Percentiles rank a stretch among this genome's conserved stretches.
Conservation (phyloP, 768 basidiomycete species). For the Tricholomella constricta region DNA sequence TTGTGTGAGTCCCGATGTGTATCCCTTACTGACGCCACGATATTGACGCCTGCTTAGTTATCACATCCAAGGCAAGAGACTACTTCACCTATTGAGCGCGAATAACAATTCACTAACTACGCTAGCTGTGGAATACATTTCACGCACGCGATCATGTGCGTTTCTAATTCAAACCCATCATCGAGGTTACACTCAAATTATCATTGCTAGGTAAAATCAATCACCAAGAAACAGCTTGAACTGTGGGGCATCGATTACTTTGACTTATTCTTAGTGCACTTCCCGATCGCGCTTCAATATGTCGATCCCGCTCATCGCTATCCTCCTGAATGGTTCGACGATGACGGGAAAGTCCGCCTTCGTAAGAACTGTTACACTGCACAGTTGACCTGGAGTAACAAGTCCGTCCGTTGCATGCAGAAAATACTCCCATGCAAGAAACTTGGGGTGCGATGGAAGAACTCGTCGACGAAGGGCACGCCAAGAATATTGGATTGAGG, state of each 20-base stretch:
- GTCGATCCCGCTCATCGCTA: conserved; percentile 76
- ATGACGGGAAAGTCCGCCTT: conserved; percentile 68
- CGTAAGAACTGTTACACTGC: conserved; percentile 38
- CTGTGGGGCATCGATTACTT: conserved; percentile 88
- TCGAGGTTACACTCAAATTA: not conserved
- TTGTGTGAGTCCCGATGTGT: conserved; percentile 65
- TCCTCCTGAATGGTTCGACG: conserved; percentile 82
- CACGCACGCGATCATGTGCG: conserved; percentile 77
- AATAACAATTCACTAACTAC: not conserved
- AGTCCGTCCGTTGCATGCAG: conserved; percentile 29
- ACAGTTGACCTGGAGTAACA: not conserved
- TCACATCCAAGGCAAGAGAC: conserved; percentile 72
- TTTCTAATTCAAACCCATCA: conserved; percentile 20
- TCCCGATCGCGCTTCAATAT: conserved; percentile 81
- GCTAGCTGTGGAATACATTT: conserved; percentile 86
- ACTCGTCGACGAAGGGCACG: conserved; percentile 68
- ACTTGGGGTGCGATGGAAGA: conserved; percentile 86
- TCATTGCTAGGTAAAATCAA: conserved; percentile 48
- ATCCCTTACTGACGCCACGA: not conserved
- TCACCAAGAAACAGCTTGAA: conserved; percentile 64
- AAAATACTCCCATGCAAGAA: conserved; percentile 72
- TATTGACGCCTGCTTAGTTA: conserved; percentile 44
- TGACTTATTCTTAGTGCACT: conserved; percentile 81
- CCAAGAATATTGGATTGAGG: conserved; percentile 82
- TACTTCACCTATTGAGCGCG: not conserved